Evolutionary conservation across 495 filamentous ascomycete species (phyloP), one percentile per base, ranked within the genome.

Genomic region (Podospora fimiseda): DNA sequence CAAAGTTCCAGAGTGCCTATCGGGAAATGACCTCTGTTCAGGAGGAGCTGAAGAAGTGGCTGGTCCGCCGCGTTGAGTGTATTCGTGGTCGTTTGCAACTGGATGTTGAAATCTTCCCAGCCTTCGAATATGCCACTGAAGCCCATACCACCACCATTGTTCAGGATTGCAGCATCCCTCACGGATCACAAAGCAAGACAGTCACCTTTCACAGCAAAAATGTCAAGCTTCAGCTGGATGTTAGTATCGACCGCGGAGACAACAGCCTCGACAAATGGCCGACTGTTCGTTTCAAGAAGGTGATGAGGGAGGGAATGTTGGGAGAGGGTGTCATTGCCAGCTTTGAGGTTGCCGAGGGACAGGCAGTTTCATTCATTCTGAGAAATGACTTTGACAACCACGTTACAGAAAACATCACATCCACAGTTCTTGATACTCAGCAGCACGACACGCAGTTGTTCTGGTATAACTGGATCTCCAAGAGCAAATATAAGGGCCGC

Each of bases 401-500:
- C 49, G 60, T 76, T 50, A 81, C 77, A 16, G 60, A 66, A 42
- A 66, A 77, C 51, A 77, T 80, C 30, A 79, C 80, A 19, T 74
- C 63, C 3, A 54, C 70, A 2, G 70, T 82, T 48, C 65, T 88
- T 24, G 72, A 78, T 56, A 70, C 65, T 13, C 74, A 84, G 57
- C 85, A 88, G 57, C 75, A 80, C 21, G 79, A 82, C 51, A 88
- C 85, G 0, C 81, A 80, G 48, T 69, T 71, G 8, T 89, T 70
- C 58, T 89, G 85, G 85, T 79, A 74, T 48, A 80, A 85, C 50
- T 89, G 85, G 83, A 83, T 85, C 37, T 76, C 77, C 37, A 80
- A 82, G 58, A 80, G 77, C 64, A 79, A 74, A 30, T 89, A 87
- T 59, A 83, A 83, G 54, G 85, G 85, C 20, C 79, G 79, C 33